Conservation (phyloP, 1,284 basidiomycete genomes). For the Ceratobasidium sp. region DNA sequence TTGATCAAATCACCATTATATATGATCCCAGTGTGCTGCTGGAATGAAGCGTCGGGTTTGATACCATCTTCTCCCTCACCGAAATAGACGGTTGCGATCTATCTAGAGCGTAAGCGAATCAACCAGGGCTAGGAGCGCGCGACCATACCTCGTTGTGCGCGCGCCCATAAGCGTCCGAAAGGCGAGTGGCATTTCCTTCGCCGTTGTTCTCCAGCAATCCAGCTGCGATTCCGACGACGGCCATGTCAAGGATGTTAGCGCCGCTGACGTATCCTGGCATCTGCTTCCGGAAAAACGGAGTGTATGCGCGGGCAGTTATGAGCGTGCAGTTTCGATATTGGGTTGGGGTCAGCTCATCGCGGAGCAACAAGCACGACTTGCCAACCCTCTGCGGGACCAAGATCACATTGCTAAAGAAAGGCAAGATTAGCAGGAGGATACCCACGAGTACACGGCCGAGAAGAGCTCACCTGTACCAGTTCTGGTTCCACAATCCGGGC, state of each 20-base stretch:
- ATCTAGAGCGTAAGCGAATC: not conserved
- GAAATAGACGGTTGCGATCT: slow-evolving; percentile 9
- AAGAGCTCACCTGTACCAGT: slow-evolving; percentile 65
- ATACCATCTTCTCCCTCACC: slow-evolving; percentile 68
- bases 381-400: slow-evolving; percentile 69
- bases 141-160: slow-evolving; percentile 56
- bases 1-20: slow-evolving; percentile 64
- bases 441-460: not conserved
- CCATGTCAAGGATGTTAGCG: slow-evolving; percentile 72
- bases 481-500: slow-evolving; percentile 73
- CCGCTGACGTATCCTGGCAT: slow-evolving; percentile 62
- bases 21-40: slow-evolving; percentile 71
- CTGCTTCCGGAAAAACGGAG: slow-evolving; percentile 22
- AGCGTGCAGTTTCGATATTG: slow-evolving; percentile 43
- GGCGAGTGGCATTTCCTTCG: slow-evolving; percentile 61
- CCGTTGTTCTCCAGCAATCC: slow-evolving; percentile 56
- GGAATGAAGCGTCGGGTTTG: slow-evolving; percentile 72
- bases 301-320: slow-evolving; percentile 42
- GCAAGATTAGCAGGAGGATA: not conserved
- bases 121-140: slow-evolving; percentile 57
- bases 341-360: slow-evolving; percentile 28
- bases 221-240: slow-evolving; percentile 68
- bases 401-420: slow-evolving; percentile 63
- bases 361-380: slow-evolving; percentile 69
- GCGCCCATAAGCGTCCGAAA: slow-evolving; percentile 65